Evolutionary conservation across 768 basidiomycete genomes (phyloP), one percentile per base, ranked within the genome.

Genomic region (Russula earlei): DNA sequence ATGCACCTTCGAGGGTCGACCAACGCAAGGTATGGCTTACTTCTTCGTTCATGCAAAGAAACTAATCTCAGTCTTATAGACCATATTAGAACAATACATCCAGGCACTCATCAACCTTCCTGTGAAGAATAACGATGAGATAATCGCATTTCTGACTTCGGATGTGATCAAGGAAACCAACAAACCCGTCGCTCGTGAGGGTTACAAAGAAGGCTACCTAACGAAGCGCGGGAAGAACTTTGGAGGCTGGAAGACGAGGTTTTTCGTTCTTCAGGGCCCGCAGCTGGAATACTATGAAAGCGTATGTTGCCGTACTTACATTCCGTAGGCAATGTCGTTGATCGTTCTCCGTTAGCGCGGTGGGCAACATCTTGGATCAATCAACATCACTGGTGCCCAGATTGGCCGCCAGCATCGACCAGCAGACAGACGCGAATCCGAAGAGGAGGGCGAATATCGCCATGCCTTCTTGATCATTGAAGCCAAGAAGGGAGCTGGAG

Each of bases 391-490:
- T n/a, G 85, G 85, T 41, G 94, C 96, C 25, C 91, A 96, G 66
- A 98, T 99, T 56, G 96, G 95, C 10, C 84, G 95, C 29, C 96
- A 98, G 65, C 91, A 96, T 66, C 79, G 80, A 61, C 77, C 76
- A 40, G 68, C 77, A 54, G 77, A 72, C 60, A 67, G 73, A 58
- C 65, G 80, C 8, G 72, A 76, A 41, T 72, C 77, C 1, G 85
- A 87, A 58, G 91, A 93, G 51, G 92, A 96, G 63, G 90, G 91
- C 66, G 89, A 95, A 62, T 96, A 96, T 63, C 82, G 93, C 22
- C 96, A 99, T 67, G 96, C 96, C 1, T 97, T 99, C 72, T 82
- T 99, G 59, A 90, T 99, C 64, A 91, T 98, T 58, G 94, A 96
- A 69, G 82, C 82, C 19, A 88, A 82, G 70, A 86, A 81, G 60